phyloP scores from a whole-genome alignment of 78 protist species.

The Chrysochromulina tobinii region DNA sequence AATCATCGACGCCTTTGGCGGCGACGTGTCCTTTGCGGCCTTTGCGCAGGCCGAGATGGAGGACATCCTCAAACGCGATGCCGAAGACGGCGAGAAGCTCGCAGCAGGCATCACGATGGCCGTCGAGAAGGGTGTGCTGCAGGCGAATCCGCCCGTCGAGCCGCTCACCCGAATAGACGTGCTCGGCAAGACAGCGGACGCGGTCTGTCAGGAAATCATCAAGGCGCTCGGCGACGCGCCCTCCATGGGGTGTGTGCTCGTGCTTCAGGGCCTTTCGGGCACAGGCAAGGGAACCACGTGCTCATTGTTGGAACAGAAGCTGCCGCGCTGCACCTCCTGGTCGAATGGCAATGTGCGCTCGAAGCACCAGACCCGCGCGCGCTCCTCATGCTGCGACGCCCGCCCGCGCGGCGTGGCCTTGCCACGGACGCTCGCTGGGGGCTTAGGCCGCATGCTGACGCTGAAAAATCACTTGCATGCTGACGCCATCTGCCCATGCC shows the following conservation, averaged over 20 bases:
- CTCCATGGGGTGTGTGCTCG: slow-evolving; percentile 17
- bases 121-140: slow-evolving; percentile 21
- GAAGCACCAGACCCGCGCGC: too few species aligned
- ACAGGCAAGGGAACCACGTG: slow-evolving; percentile 52
- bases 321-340: slow-evolving; percentile 27
- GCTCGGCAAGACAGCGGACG: slow-evolving; percentile 31
- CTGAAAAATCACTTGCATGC: too few species aligned
- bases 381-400: too few species aligned
- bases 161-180: slow-evolving; percentile 29
- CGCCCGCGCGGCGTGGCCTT: too few species aligned
- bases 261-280: slow-evolving; percentile 41
- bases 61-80: slow-evolving; percentile 8
- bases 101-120: slow-evolving; percentile 9
- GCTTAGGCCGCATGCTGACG: too few species aligned
- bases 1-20: background rate
- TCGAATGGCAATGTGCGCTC: slow-evolving; percentile 33
- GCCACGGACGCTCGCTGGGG: too few species aligned
- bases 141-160: background rate
- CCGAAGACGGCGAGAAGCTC: slow-evolving; percentile 38
- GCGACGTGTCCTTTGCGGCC: background rate
- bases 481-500: too few species aligned
- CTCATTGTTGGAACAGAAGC: background rate
- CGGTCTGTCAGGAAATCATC: slow-evolving; percentile 5
- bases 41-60: background rate
- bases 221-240: background rate